Base-by-base conservation (phyloP, 2,329 filamentous ascomycete genomes). In the Bipolaris zeicola region DNA sequence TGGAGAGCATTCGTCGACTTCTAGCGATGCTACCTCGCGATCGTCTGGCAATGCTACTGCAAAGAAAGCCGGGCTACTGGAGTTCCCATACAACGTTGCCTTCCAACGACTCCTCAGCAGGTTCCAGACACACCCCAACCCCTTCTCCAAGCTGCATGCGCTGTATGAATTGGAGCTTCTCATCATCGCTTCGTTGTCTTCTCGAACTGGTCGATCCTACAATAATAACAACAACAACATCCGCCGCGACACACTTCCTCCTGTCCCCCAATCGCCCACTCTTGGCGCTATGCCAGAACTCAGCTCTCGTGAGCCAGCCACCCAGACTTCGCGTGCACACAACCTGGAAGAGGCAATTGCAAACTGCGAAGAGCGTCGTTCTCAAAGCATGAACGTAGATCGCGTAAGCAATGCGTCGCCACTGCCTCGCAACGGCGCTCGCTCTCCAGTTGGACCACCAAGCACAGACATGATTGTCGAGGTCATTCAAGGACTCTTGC, bases 61-160 rank as follows among this genome's bases (percentile, higher is more conserved):
- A 1, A 80, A 79, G 70, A 79, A 78, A 60, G 73, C 77, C 16
- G 77, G 77, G 8, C 62, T 80, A 28, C 65, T 79, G 16, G 87
- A 90, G 37, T 96, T 96, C 66, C 90, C 91, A 0, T 97, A 94
- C 71, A 86, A 86, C 49, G 86, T 87, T 63, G 90, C 92, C 0
- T 97, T 96, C 70, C 83, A 87, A 63, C 87, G 89, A 11, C 81
- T 98, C 1, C 81, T 98, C 31, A 87, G 87, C 61, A 92, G 92
- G 79, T 96, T 99, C 65, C 92, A 91, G 39, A 90, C 93, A 3
- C 91, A 96, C 63, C 90, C 91, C 0, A 96, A 95, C 70, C 95
- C 95, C 0, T 90, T 90, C 64, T 84, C 86, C 20, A 99, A 99
- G 76, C 83, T 99, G 11, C 88, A 89, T 62, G 89, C 91, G 0